Conservation (phyloP, 2,329 filamentous ascomycete species). For the Fusarium sp. region DNA sequence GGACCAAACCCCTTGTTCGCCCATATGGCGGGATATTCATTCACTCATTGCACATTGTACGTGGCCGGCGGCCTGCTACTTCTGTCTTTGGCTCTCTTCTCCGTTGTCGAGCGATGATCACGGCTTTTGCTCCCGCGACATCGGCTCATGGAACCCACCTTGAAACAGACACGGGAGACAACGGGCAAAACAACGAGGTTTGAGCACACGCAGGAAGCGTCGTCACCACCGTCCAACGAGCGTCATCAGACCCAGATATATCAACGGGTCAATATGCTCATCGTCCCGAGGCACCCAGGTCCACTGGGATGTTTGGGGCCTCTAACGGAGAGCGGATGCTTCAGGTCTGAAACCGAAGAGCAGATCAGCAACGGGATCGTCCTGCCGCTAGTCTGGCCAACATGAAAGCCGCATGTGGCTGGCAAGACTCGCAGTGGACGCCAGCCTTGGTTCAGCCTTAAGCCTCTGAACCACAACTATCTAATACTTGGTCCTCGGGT, state of each 20-base stretch:
- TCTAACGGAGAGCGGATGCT: conserved; percentile 26
- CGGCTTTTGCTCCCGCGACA: conserved; percentile 26
- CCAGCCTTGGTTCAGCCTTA: conserved; percentile 5
- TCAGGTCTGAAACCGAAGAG: conserved; percentile 42
- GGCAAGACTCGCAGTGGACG: conserved; percentile 32
- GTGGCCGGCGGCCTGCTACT: conserved; percentile 27
- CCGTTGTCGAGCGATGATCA: conserved; percentile 30
- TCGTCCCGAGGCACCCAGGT: conserved; percentile 25
- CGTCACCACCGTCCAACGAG: conserved; percentile 37
- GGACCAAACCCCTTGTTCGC: neutral
- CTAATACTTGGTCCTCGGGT: neutral
- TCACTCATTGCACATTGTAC: conserved; percentile 1
- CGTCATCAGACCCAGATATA: conserved; percentile 38
- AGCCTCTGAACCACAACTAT: neutral
- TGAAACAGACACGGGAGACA: conserved; percentile 23
- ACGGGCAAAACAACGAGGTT: conserved; percentile 26
- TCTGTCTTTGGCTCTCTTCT: conserved; percentile 28
- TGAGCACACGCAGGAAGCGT: conserved; percentile 33
- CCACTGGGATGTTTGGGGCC: conserved; percentile 29
- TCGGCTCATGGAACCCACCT: conserved; percentile 34
- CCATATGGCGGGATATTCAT: neutral
- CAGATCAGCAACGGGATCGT: conserved; percentile 40
- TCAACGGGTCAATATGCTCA: conserved; percentile 32
- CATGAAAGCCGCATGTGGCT: conserved; percentile 18
- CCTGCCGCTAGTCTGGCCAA: conserved; percentile 27